Evolutionary conservation across 208 protist species (phyloP), one percentile per base, ranked within the genome.

Genomic region (Leishmania tarentolae): DNA sequence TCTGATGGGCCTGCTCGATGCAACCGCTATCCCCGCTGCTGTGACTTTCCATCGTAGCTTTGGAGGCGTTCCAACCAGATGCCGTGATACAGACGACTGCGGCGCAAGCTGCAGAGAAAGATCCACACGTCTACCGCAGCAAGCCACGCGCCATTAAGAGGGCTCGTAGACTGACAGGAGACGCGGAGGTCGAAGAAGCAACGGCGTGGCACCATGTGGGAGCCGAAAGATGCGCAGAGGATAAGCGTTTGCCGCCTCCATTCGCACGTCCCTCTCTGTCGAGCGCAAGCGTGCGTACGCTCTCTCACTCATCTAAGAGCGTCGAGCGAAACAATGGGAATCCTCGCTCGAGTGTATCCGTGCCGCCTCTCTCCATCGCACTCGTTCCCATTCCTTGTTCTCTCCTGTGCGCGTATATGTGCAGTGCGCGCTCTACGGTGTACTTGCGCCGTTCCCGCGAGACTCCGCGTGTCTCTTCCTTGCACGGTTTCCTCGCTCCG

Each of bases 121-220:
- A 73, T 0, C 83, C 78, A 31, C 80, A 85, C 11, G 65, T 88
- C 24, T 21, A 37, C 19, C 80, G 83, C 56, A 57, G 94, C 76
- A 97, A 96, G 84, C 85, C 96, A 50, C 90, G 92, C 28, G 84
- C 86, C 71, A 92, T 95, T 66, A 91, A 96, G n/a, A 82, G 82
- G 78, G 47, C 76, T 97, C 15, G 88, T 96, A 17, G 57, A 73
- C 2, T 79, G 73, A 19, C 68, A 87, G 31, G 84, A 79, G 35
- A 81, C 74, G 6, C 84, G 84, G 76, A 76, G 76, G 35, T 72
- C 37, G 15, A 59, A 75, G 50, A 40, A 81, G 65, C 75, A 63
- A 7, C 42, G 56, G 63, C 50, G 21, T 52, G 59, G 28, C 1
- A 68, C 68, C 28, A 47, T 19, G 42, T 80, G 83, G 59, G 73